phyloP scores from a whole-genome alignment of 2,329 filamentous ascomycete genomes.

The Fusarium chaquense region DNA sequence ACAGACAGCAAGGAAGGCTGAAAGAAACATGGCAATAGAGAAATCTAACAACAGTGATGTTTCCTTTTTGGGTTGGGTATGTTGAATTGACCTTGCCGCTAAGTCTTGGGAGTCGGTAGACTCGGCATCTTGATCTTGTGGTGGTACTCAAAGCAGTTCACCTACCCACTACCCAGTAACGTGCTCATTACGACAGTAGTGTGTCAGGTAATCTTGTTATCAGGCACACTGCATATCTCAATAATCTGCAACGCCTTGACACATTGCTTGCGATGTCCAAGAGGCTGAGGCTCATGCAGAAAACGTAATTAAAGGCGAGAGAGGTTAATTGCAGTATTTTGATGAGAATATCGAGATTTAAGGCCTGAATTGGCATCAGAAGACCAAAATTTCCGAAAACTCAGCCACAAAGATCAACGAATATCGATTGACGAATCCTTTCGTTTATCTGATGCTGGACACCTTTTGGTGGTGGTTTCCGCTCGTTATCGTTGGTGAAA shows the following conservation, averaged over 20 bases:
- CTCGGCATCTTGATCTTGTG: constrained; percentile 35
- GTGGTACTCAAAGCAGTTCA: constrained; percentile 10
- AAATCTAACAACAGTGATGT: constrained; percentile 17
- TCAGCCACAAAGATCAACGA: constrained; percentile 36
- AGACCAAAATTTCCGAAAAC: constrained; percentile 9
- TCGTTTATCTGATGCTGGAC: constrained; percentile 20
- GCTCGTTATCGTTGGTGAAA: constrained; percentile 3
- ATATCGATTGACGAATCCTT: constrained; percentile 5
- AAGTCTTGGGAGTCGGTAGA: constrained; percentile 36
- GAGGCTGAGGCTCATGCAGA: constrained; percentile 18
- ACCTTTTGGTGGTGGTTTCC: neutral
- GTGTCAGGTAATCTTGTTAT: constrained; percentile 37
- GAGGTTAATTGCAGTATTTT: neutral
- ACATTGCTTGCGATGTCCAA: constrained; percentile 11
- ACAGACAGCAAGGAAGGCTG: neutral
- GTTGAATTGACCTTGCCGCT: constrained; percentile 21
- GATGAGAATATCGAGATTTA: constrained; percentile 29
- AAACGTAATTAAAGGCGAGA: neutral
- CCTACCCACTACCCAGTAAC: constrained; percentile 9
- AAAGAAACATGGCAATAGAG: constrained; percentile 10
- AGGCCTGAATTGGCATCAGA: constrained; percentile 1
- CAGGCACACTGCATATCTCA: constrained; percentile 20
- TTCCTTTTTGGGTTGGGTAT: constrained; percentile 22
- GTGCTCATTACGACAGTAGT: constrained; percentile 32
- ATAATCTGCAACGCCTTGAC: neutral